Base-by-base conservation (phyloP, 768 basidiomycete species). In the Boletus huronensis region DNA sequence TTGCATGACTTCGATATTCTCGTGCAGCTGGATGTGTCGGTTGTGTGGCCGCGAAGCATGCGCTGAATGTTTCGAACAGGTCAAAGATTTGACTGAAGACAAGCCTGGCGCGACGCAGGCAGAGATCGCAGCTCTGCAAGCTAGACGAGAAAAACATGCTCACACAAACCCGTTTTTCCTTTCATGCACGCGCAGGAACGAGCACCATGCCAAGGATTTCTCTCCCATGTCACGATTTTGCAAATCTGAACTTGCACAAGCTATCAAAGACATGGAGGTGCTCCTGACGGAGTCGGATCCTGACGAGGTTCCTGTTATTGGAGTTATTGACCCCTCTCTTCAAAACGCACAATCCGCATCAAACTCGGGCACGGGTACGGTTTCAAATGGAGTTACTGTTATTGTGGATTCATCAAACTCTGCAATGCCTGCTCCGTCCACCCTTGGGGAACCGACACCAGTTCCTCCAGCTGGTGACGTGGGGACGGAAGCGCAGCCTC, bases 1-100 rank as follows among this genome's bases (percentile, higher is more conserved):
- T 2, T 97, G 94, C 70, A 89, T 92, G 79, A 94, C 92, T 5
- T 95, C 93, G 13, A 84, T 96, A 53, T 96, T 96, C 70, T 87
- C 88, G 6, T 85, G 83, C 53, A 88, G 85, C 29, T 96, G 90
- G 84, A 89, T 95, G 82, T 96, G 93, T 68, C 80, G 88, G n/a
- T 67, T 82, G 36, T 98, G 95, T 68, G 95, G 92, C 5, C 83
- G 91, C 10, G 95, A 97, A 71, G 84, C 89, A 9, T 98, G 95
- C 66, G 77, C 84, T 1, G 88, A 91, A 55, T 97, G 95, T 66
- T 90, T 82, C 63, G 75, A 79, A 26, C 85, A 82, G 59, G 82
- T 95, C 49, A 72, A 74, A 52, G 82, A 84, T 14, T 72, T 88
- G 34, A 90, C 86, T 9, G 72, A 75, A 54, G 81, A 80, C 55